These are phyloP conservation scores for Hygrocybe punicea DNA, from an alignment of 768 basidiomycete genomes.

Conservation along the genomic window DNA sequence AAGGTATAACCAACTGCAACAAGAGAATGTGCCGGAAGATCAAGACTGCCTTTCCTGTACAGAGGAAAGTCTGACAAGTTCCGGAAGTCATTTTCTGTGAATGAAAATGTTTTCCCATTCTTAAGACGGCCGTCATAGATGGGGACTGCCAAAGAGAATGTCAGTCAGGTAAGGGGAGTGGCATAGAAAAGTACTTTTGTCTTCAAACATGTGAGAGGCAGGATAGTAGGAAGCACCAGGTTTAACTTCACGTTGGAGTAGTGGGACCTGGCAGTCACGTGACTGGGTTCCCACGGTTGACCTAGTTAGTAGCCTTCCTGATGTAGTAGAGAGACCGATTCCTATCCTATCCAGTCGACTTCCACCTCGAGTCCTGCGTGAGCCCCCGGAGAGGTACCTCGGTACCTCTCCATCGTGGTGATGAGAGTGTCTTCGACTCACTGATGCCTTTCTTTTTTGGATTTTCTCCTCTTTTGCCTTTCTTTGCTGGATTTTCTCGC, in stretches of 20 bases:
- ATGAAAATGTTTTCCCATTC: not conserved
- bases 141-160: conserved; percentile 1
- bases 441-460: no score
- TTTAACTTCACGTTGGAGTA: not conserved
- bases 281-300: no score
- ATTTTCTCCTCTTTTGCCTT: no score
- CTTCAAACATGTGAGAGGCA: not conserved
- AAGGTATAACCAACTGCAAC: not conserved
- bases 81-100: not conserved
- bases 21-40: not conserved
- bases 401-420: no score
- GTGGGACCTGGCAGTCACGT: no score
- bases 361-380: no score
- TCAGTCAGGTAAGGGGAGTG: not conserved
- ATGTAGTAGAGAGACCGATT: no score
- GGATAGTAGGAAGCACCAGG: not conserved
- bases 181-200: not conserved
- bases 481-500: no score
- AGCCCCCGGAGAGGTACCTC: no score
- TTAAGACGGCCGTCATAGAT: conserved; percentile 6
- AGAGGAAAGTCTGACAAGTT: not conserved
- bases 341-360: no score
- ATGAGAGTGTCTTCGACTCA: no score
- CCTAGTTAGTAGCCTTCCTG: no score
- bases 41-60: not conserved